These are phyloP conservation scores for Penicillium steckii DNA, from an alignment of 495 filamentous ascomycete genomes.

Conservation along the genomic window DNA sequence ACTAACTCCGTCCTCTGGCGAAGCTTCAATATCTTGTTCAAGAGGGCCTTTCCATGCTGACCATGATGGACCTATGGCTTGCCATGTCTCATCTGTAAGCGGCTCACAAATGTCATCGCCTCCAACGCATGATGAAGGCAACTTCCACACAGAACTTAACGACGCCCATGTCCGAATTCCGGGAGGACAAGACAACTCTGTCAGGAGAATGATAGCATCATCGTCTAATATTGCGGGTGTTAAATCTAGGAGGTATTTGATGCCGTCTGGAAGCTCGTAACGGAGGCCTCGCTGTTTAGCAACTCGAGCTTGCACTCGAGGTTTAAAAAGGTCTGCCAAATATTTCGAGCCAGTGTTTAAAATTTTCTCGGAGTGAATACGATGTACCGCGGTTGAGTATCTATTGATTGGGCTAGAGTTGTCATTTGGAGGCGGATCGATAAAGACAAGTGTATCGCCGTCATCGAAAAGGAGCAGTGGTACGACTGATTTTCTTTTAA, in stretches of 20 bases:
- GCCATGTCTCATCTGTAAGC: neutral
- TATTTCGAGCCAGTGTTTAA: conserved; percentile 46
- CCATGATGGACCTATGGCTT: too few species aligned
- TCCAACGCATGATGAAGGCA: conserved; percentile 38
- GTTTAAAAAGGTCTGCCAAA: conserved; percentile 47
- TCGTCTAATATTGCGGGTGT: conserved; percentile 59
- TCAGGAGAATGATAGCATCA: conserved; percentile 55
- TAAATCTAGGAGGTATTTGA: conserved; percentile 61
- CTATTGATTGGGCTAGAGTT: conserved; percentile 18
- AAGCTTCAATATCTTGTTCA: neutral
- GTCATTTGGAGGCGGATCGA: conserved; percentile 42
- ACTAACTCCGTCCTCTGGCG: neutral
- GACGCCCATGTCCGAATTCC: conserved; percentile 47
- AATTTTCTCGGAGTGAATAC: conserved; percentile 45
- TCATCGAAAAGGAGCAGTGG: conserved; percentile 32
- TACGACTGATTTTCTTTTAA: neutral
- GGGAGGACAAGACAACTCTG: conserved; percentile 56
- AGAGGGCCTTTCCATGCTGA: neutral
- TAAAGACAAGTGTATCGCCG: conserved; percentile 55
- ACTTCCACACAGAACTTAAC: conserved; percentile 41
- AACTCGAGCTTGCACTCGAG: conserved; percentile 26
- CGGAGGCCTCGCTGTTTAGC: conserved; percentile 31
- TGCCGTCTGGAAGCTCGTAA: conserved; percentile 30
- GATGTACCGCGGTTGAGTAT: conserved; percentile 33
- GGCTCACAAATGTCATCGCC: conserved; percentile 33